Evolutionary conservation across 495 filamentous ascomycete species (phyloP).

Genomic region (Tuber brumale): DNA sequence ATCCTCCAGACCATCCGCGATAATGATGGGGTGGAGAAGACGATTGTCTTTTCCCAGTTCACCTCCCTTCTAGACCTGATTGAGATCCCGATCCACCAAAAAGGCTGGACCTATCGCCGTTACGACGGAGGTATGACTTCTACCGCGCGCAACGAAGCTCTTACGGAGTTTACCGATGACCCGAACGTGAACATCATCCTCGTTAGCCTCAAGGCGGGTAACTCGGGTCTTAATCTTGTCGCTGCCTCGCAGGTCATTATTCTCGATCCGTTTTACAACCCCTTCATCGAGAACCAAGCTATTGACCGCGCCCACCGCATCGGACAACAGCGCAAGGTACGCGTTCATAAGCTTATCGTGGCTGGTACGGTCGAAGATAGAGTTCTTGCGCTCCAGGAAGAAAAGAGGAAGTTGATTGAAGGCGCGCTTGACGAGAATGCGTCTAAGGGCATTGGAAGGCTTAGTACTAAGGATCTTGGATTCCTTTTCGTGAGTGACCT

Average conservation of each 20-base stretch:
- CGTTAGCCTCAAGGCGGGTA: conserved; percentile 83
- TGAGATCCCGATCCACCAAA: conserved; percentile 71
- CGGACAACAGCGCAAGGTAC: conserved; percentile 67
- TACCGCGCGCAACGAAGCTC: conserved; percentile 60
- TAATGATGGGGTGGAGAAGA: conserved; percentile 58
- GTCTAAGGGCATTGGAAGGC: conserved; percentile 55
- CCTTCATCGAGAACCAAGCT: conserved; percentile 89
- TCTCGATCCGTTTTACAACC: conserved; percentile 95
- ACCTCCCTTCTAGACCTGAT: conserved; percentile 87
- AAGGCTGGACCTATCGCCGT: conserved; percentile 59
- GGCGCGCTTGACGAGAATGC: conserved; percentile 77
- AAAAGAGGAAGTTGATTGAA: conserved; percentile 72
- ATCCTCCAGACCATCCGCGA: conserved; percentile 54
- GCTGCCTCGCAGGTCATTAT: conserved; percentile 85
- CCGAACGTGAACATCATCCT: conserved; percentile 67
- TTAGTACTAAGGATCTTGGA: conserved; percentile 59
- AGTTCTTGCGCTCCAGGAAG: conserved; percentile 75
- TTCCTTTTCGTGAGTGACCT: conserved; percentile 61
- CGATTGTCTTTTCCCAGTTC: conserved; percentile 89
- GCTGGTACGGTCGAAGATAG: conserved; percentile 81
- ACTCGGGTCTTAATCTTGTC: conserved; percentile 82
- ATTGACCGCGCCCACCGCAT: conserved; percentile 91
- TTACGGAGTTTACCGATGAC: conserved; percentile 65
- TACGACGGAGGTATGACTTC: conserved; percentile 84
- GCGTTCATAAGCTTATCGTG: conserved; percentile 74